phyloP scores from a whole-genome alignment of 192 early-diverging fungal species.

The Backusella morwellensis region DNA sequence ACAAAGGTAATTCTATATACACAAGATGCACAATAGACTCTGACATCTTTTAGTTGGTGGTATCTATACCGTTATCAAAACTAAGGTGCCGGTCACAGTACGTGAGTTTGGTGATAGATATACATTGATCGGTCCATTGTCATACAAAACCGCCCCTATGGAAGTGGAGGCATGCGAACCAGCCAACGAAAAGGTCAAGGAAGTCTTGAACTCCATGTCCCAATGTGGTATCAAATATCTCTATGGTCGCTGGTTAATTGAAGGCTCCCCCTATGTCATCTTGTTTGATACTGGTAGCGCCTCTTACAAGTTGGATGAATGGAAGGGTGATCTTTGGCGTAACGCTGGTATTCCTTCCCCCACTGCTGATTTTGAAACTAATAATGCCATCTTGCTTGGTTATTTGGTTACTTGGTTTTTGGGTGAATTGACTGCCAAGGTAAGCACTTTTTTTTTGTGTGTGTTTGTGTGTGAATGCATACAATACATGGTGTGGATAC shows the following conservation, averaged over 20 bases:
- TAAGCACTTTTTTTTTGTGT: conserved; percentile 4
- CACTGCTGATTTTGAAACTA: conserved; percentile 88
- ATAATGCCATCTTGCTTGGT: conserved; percentile 93
- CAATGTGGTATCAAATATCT: conserved; percentile 75
- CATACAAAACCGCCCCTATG: conserved; percentile 80
- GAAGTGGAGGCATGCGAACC: conserved; percentile 88
- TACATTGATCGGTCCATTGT: conserved; percentile 88
- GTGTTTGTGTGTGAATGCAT: neutral
- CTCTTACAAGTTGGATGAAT: conserved; percentile 81
- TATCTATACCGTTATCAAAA: conserved; percentile 98
- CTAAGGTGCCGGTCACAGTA: conserved; percentile 93
- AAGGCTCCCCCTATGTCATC: conserved; percentile 86
- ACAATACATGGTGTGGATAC: conserved; percentile 13
- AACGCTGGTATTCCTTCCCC: conserved; percentile 90
- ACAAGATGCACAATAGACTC: neutral
- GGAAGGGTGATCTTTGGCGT: conserved; percentile 96
- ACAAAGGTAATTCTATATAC: conserved; percentile 67
- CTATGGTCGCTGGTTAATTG: conserved; percentile 95
- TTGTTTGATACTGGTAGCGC: conserved; percentile 85
- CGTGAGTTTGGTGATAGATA: conserved; percentile 95
- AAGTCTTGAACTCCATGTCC: conserved; percentile 69
- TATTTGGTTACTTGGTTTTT: conserved; percentile 96
- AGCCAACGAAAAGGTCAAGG: conserved; percentile 59
- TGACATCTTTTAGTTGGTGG: conserved; percentile 75
- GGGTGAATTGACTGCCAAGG: conserved; percentile 56